phyloP scores from a whole-genome alignment of 768 basidiomycete species.

The Termitomyces sp. region DNA sequence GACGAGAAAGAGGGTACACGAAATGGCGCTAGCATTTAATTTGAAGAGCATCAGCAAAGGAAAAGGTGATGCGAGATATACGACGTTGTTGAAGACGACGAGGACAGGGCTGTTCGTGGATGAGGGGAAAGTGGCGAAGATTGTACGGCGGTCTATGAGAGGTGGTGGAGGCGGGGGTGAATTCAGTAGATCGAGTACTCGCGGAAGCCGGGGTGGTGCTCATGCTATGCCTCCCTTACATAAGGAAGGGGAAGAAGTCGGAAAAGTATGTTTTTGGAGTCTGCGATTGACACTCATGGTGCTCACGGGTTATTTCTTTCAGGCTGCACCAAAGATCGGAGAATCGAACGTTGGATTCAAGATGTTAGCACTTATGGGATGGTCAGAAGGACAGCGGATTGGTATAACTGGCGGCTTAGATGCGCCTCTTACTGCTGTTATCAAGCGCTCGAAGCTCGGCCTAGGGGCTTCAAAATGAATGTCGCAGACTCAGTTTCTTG shows the following conservation, averaged over 20 bases:
- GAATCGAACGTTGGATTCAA: slow-evolving; percentile 81
- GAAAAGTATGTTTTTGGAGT: slow-evolving; percentile 45
- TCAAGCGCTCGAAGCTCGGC: slow-evolving; percentile 84
- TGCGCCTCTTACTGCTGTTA: slow-evolving; percentile 75
- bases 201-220: slow-evolving; percentile 25
- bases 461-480: slow-evolving; percentile 58
- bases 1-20: slow-evolving; percentile 71
- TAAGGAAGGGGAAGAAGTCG: slow-evolving; percentile 85
- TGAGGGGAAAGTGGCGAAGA: slow-evolving; percentile 54
- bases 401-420: slow-evolving; percentile 67
- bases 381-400: slow-evolving; percentile 79
- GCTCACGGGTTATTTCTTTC: slow-evolving; percentile 7
- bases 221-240: slow-evolving; percentile 48
- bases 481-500: not conserved
- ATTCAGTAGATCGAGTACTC: slow-evolving; percentile 30
- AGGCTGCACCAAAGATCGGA: slow-evolving; percentile 82
- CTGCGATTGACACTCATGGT: not conserved
- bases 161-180: slow-evolving; percentile 31
- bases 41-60: slow-evolving; percentile 80
- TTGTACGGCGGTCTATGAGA: slow-evolving; percentile 35
- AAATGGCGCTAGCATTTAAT: slow-evolving; percentile 75
- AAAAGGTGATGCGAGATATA: slow-evolving; percentile 65
- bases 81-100: slow-evolving; percentile 69
- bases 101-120: slow-evolving; percentile 52
- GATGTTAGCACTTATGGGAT: slow-evolving; percentile 89